Percentiles rank a stretch among this genome's conserved stretches.
Conservation (phyloP, 148 eudicot genomes). For the Chenopodium quinoa region DNA sequence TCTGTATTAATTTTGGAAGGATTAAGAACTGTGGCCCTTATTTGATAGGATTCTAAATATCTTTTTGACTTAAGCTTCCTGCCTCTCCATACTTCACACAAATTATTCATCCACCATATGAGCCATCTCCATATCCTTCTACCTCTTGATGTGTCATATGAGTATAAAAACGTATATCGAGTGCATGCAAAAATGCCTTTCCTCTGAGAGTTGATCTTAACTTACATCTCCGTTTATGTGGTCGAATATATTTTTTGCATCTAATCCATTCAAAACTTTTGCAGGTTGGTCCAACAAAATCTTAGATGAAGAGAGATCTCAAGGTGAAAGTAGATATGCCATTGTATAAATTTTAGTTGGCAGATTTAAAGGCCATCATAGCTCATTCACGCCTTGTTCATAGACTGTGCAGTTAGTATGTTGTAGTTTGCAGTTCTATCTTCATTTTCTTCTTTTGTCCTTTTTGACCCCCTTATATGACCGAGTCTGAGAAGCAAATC, state of each 20-base stretch:
- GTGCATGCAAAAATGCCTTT: too few relatives aligned
- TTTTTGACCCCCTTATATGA: neutral
- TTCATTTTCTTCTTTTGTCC: neutral
- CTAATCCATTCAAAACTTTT: neutral
- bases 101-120: neutral
- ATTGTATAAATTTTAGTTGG: conserved; percentile 7
- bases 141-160: neutral
- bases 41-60: neutral
- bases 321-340: conserved; percentile 6
- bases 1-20: too few relatives aligned
- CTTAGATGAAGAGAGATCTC: conserved; percentile 2
- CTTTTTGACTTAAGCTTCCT: neutral
- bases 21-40: neutral
- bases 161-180: neutral
- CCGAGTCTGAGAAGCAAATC: neutral
- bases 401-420: conserved; percentile 5
- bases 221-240: neutral
- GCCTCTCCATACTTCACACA: neutral
- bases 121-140: neutral
- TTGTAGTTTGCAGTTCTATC: neutral
- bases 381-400: neutral
- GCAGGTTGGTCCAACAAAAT: conserved; percentile 25
- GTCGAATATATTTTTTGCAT: neutral
- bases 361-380: neutral
- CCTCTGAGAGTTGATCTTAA: too few relatives aligned